Evolutionary conservation across 805 yeast species (phyloP).

Genomic region (Kurtzmaniella fragi): DNA sequence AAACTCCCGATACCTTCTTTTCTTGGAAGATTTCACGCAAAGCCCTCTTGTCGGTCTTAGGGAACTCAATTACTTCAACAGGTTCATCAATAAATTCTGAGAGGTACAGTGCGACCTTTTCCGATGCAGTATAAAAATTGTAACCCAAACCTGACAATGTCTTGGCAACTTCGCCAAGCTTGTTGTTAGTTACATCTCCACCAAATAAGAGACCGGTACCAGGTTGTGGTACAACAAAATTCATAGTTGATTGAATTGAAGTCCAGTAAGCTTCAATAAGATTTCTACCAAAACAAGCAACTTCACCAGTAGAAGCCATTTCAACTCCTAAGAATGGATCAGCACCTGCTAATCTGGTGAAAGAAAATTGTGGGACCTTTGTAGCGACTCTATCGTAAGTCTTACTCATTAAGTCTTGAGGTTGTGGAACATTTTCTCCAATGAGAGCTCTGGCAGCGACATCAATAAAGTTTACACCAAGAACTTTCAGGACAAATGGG

Average conservation of each 20-base stretch:
- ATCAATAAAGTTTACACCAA: slow-evolving; percentile 91
- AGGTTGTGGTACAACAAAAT: slow-evolving; percentile 89
- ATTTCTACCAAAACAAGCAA: slow-evolving; percentile 92
- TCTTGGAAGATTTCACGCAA: slow-evolving; percentile 90
- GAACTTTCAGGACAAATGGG: slow-evolving; percentile 97
- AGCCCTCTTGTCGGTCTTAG: slow-evolving; percentile 87
- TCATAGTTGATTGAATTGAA: slow-evolving; percentile 93
- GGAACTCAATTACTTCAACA: slow-evolving; percentile 77
- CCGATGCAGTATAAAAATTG: slow-evolving; percentile 73
- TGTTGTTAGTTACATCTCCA: slow-evolving; percentile 75
- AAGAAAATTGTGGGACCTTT: slow-evolving; percentile 97
- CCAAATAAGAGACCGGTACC: slow-evolving; percentile 89
- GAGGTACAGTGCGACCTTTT: slow-evolving; percentile 68
- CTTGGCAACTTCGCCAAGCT: slow-evolving; percentile 69
- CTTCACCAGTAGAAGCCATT: slow-evolving; percentile 99
- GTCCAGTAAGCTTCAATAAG: slow-evolving; percentile 95
- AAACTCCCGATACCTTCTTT: slow-evolving; percentile 78
- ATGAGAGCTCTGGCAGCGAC: slow-evolving; percentile 87
- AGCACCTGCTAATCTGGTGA: slow-evolving; percentile 98
- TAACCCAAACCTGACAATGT: slow-evolving; percentile 71
- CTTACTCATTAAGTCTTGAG: slow-evolving; percentile 77
- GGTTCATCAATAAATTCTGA: slow-evolving; percentile 39
- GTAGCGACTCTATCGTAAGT: slow-evolving; percentile 84
- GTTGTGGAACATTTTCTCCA: slow-evolving; percentile 67
- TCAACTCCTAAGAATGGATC: slow-evolving; percentile 99